These are phyloP conservation scores for Candida dajiaensis DNA, from an alignment of 805 yeast genomes.

Conservation along the genomic window DNA sequence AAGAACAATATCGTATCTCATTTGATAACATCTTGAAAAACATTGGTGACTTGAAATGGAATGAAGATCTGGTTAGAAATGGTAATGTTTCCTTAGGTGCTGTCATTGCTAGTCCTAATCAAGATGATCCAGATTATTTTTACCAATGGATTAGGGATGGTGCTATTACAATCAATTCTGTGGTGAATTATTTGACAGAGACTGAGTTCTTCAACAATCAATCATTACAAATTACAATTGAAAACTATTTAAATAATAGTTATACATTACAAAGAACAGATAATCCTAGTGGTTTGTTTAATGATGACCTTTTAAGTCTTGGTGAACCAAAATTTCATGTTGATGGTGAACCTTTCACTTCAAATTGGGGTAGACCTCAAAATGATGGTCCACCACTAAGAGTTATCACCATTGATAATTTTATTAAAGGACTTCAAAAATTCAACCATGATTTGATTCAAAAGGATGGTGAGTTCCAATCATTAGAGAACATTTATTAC, in stretches of 20 bases:
- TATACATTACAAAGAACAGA: constrained; percentile 54
- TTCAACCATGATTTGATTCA: constrained; percentile 26
- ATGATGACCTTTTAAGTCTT: constrained; percentile 44
- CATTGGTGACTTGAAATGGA: constrained; percentile 37
- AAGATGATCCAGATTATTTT: constrained; percentile 65
- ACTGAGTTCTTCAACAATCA: constrained; percentile 18
- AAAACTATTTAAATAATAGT: constrained; percentile 58
- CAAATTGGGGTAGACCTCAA: constrained; percentile 92
- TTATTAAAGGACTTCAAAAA: constrained; percentile 37
- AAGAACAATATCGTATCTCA: constrained; percentile 34
- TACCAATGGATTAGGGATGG: constrained; percentile 91
- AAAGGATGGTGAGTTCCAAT: constrained; percentile 23
- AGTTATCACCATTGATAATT: constrained; percentile 55
- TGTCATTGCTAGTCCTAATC: constrained; percentile 83
- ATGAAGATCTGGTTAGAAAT: constrained; percentile 20
- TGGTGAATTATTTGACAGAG: constrained; percentile 52
- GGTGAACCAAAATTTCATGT: constrained; percentile 89
- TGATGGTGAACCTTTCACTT: constrained; percentile 56
- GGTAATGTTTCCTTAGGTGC: constrained; percentile 55
- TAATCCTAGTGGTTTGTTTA: constrained; percentile 64
- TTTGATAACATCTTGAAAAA: constrained; percentile 40
- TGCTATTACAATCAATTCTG: constrained; percentile 68
- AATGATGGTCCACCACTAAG: constrained; percentile 92
- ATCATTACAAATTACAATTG: constrained; percentile 31
- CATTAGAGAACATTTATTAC: constrained; percentile 32